Percentiles rank a stretch among this genome's conserved stretches.
These are phyloP conservation scores for Trypethelium eluteriae DNA, from an alignment of 495 filamentous ascomycete species.

Conservation along the genomic window DNA sequence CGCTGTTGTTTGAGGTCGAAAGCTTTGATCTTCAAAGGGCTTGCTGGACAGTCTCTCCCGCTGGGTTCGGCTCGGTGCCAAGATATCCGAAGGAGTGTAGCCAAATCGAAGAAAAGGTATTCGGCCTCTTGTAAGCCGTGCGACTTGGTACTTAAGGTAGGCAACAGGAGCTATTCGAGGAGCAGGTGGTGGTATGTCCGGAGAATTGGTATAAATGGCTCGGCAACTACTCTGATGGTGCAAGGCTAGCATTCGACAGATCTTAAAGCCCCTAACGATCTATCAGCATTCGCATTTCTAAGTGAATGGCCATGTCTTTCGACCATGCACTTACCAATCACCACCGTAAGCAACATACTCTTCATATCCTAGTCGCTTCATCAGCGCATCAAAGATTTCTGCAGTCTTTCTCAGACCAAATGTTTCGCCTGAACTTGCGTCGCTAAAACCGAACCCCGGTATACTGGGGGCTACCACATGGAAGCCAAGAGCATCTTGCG, in stretches of 20 bases:
- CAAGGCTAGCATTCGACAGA: constrained; percentile 36
- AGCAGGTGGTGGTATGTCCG: constrained; percentile 27
- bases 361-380: constrained; percentile 34
- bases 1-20: constrained; percentile 32
- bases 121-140: constrained; percentile 21
- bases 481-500: constrained; percentile 26
- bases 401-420: constrained; percentile 34
- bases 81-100: constrained; percentile 26
- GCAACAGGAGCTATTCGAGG: constrained; percentile 24
- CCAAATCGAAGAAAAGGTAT: constrained; percentile 28
- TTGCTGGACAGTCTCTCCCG: constrained; percentile 6
- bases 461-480: constrained; percentile 37
- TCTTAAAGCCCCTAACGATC: constrained; percentile 33
- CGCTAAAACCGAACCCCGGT: constrained; percentile 38
- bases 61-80: background rate
- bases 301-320: background rate
- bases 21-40: constrained; percentile 17
- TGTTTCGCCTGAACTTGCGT: constrained; percentile 26
- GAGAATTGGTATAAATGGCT: constrained; percentile 35
- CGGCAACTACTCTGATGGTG: constrained; percentile 26
- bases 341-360: constrained; percentile 33
- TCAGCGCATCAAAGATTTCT: constrained; percentile 31
- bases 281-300: background rate
- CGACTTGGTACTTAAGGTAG: constrained; percentile 28
- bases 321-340: constrained; percentile 30